A percentile compares a stretch with the other conserved stretches of the same genome.
These are phyloP conservation scores for Sclerotinia spermophila DNA, from an alignment of 2,329 filamentous ascomycete species.

Conservation along the genomic window DNA sequence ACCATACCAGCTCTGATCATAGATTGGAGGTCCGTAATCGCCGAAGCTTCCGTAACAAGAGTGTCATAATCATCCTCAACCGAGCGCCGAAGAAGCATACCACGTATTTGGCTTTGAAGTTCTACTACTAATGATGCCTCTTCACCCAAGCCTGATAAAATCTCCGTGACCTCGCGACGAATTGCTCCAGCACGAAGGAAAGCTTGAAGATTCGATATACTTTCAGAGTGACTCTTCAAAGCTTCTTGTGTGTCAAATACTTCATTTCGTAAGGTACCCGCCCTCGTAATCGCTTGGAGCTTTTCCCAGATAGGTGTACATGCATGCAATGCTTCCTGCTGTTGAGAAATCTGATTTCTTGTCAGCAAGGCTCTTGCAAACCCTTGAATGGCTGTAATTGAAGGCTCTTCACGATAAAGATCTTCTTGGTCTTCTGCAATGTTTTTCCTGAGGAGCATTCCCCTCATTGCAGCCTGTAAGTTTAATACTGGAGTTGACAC, in stretches of 20 bases:
- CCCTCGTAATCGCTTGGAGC: slow-evolving; percentile 43
- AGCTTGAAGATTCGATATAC: slow-evolving; percentile 37
- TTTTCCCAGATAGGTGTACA: slow-evolving; percentile 50
- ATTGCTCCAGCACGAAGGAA: slow-evolving; percentile 50
- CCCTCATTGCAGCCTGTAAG: slow-evolving; percentile 39
- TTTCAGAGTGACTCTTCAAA: slow-evolving; percentile 47
- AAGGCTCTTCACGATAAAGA: slow-evolving; percentile 49
- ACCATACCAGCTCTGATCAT: slow-evolving; percentile 61
- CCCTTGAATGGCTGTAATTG: slow-evolving; percentile 60
- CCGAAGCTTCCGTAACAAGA: slow-evolving; percentile 54
- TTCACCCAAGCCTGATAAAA: slow-evolving; percentile 47
- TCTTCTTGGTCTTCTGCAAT: slow-evolving; percentile 51
- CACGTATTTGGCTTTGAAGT: slow-evolving; percentile 58
- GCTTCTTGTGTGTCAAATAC: slow-evolving; percentile 47
- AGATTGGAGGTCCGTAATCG: slow-evolving; percentile 63
- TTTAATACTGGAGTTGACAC: slow-evolving; percentile 50
- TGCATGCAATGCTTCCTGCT: slow-evolving; percentile 50
- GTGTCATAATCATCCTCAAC: slow-evolving; percentile 49
- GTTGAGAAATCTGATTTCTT: slow-evolving; percentile 50
- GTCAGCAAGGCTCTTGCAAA: slow-evolving; percentile 57
- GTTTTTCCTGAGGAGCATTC: slow-evolving; percentile 50
- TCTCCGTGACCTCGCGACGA: slow-evolving; percentile 47
- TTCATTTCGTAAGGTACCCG: slow-evolving; percentile 46
- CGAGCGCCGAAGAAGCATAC: slow-evolving; percentile 54
- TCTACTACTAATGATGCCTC: slow-evolving; percentile 47